These are phyloP conservation scores for Naganishia liquefaciens DNA, from an alignment of 1,284 basidiomycete genomes.

Conservation along the genomic window DNA sequence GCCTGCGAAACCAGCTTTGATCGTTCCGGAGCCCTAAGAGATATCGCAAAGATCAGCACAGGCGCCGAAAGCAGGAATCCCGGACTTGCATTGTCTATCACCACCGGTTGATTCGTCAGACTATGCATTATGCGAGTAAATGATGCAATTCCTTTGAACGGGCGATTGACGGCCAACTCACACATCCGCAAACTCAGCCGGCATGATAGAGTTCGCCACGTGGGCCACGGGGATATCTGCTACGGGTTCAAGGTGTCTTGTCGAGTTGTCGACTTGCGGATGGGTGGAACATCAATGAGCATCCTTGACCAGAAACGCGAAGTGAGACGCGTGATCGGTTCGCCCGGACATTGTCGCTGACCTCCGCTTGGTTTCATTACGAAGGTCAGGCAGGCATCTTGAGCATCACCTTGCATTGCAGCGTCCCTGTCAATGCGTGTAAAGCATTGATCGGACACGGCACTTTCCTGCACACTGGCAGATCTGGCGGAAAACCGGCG, in stretches of 20 bases:
- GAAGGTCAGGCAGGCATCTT: background rate
- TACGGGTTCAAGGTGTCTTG: background rate
- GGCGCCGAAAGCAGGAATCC: constrained; percentile 26
- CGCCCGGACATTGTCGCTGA: background rate
- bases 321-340: constrained; percentile 2
- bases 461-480: background rate
- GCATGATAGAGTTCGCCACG: constrained; percentile 6
- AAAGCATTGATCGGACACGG: background rate
- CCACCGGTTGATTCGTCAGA: constrained; percentile 60
- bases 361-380: constrained; percentile 14
- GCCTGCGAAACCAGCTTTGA: constrained; percentile 96
- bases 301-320: background rate
- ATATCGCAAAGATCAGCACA: constrained; percentile 5
- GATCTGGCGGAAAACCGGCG: background rate
- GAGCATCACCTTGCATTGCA: background rate
- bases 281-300: constrained; percentile 28
- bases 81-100: constrained; percentile 85
- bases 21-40: constrained; percentile 90
- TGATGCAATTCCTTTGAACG: too few relatives aligned
- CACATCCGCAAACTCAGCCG: constrained; percentile 32
- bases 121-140: constrained; percentile 33
- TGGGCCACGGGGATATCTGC: too few relatives aligned
- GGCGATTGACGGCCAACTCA: constrained; percentile 1
- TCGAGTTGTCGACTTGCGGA: too few relatives aligned
- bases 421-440: background rate